Evolutionary conservation across 768 basidiomycete genomes (phyloP).

Genomic region (Clavulina sp.): DNA sequence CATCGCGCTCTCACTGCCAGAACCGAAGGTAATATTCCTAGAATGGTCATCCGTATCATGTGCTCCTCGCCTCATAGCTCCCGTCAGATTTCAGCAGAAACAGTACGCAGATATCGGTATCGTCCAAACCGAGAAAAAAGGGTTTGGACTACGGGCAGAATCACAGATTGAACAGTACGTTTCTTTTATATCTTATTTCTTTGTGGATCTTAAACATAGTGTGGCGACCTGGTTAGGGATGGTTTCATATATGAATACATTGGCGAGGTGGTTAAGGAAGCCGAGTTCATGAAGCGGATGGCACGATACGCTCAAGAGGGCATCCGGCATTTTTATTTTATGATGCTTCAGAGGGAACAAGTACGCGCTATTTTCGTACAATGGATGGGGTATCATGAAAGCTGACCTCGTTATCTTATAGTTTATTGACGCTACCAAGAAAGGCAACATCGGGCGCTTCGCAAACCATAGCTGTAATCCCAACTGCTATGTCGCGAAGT

Average conservation of each 20-base stretch:
- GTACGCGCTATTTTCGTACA: constrained; percentile 26
- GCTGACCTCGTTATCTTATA: constrained; percentile 18
- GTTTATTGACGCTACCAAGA: constrained; percentile 98
- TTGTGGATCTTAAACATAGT: too few species aligned
- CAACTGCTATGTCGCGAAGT: constrained; percentile 96
- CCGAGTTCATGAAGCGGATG: constrained; percentile 85
- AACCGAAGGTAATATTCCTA: constrained; percentile 61
- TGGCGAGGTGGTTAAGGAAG: constrained; percentile 83
- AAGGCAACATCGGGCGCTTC: constrained; percentile 90
- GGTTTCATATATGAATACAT: constrained; percentile 94
- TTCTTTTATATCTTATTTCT: background rate
- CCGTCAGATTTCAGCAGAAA: constrained; percentile 61
- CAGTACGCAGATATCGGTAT: constrained; percentile 79
- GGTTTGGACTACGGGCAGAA: constrained; percentile 76
- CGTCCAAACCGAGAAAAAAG: constrained; percentile 88
- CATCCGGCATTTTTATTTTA: constrained; percentile 95
- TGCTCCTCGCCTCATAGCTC: background rate
- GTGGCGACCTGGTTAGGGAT: constrained; percentile 30
- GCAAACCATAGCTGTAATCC: constrained; percentile 97
- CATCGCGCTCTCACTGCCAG: constrained; percentile 61
- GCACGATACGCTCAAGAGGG: constrained; percentile 83
- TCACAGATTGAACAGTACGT: constrained; percentile 23
- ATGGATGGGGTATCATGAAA: background rate
- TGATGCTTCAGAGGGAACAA: constrained; percentile 98
- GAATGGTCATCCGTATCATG: background rate